These are phyloP conservation scores for Russula sp. DNA, from an alignment of 768 basidiomycete genomes.

Conservation along the genomic window DNA sequence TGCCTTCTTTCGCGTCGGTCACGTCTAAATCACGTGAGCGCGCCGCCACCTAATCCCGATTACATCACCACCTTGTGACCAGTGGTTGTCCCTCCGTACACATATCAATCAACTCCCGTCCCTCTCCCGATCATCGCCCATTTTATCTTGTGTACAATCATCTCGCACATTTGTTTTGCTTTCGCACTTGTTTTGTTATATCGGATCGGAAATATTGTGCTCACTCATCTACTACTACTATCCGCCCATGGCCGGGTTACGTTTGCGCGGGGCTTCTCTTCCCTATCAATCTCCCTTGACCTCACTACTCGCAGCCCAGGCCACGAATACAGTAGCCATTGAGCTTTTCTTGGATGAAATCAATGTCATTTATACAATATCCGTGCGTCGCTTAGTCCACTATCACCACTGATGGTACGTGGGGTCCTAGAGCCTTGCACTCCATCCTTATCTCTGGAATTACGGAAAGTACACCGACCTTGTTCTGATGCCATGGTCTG, in stretches of 20 bases:
- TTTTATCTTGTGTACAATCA: conserved; percentile 10
- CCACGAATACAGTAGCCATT: conserved; percentile 5
- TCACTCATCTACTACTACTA: background rate
- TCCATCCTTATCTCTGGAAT: too few species aligned
- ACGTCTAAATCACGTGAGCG: conserved; percentile 24
- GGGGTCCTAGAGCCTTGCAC: too few species aligned
- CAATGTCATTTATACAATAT: background rate
- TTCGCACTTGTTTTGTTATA: conserved; percentile 28
- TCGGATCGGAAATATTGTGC: conserved; percentile 18
- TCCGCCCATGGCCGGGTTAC: background rate
- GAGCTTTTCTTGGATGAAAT: conserved; percentile 13
- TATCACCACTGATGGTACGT: background rate
- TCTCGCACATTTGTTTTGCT: conserved; percentile 24
- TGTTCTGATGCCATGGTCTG: too few species aligned
- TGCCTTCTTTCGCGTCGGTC: conserved; percentile 16
- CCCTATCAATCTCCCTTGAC: conserved; percentile 4
- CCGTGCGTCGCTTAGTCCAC: background rate
- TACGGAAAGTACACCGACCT: too few species aligned
- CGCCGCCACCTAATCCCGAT: background rate
- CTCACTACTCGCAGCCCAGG: background rate
- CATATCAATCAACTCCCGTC: too few species aligned
- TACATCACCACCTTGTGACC: too few species aligned
- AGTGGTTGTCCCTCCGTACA: too few species aligned
- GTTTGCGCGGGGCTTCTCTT: background rate
- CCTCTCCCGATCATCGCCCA: background rate